Evolutionary conservation across 2,329 filamentous ascomycete genomes (phyloP).

Genomic region (Aureobasidium pullulans): DNA sequence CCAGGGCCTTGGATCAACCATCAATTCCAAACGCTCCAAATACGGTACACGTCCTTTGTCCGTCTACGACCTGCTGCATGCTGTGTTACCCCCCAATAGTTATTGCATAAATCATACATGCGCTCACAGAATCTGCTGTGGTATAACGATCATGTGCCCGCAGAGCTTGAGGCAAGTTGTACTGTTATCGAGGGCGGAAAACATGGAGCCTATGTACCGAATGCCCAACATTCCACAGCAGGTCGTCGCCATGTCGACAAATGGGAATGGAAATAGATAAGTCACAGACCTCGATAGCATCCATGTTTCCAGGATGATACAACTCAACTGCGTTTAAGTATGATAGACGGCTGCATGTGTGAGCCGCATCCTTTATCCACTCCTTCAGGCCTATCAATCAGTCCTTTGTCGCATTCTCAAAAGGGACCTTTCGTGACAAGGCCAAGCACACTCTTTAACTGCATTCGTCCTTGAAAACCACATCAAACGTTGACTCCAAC

Average conservation of each 20-base stretch:
- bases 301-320: not conserved
- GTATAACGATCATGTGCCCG: not conserved
- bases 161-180: not conserved
- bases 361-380: not conserved
- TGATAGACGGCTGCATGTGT: not conserved
- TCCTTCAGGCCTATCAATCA: not conserved
- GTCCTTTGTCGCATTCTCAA: not conserved
- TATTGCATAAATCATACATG: no score
- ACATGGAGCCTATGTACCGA: not conserved
- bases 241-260: not conserved
- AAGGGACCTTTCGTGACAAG: not conserved
- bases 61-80: not conserved
- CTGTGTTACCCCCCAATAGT: not conserved
- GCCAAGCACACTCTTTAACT: not conserved
- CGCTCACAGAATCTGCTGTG: not conserved
- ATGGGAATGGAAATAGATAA: slow-evolving; percentile 11
- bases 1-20: no score
- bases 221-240: not conserved
- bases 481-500: no score
- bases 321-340: not conserved
- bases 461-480: not conserved
- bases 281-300: not conserved
- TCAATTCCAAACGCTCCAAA: no score
- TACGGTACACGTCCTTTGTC: no score
- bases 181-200: not conserved